Conservation (phyloP, 179 eudicot genomes). For the Camellia oleifera region DNA sequence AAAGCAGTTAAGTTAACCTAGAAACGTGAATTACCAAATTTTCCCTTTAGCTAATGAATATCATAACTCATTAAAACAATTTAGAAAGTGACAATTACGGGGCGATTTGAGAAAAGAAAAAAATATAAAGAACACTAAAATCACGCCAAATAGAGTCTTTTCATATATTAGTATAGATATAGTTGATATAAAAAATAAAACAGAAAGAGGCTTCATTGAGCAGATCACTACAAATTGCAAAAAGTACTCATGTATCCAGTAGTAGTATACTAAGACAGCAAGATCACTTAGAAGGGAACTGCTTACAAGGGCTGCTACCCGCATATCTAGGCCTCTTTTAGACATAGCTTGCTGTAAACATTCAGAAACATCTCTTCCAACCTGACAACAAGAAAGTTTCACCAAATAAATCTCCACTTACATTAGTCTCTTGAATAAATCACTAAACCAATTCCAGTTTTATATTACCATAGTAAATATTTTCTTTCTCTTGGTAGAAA, state of each 20-base stretch:
- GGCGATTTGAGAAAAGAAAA: too few species aligned
- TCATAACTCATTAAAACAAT: too few species aligned
- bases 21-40: too few species aligned
- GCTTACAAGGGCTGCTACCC: conserved; percentile 70
- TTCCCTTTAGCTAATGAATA: too few species aligned
- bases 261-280: neutral
- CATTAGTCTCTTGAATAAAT: neutral
- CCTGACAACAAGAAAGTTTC: conserved; percentile 37
- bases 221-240: neutral
- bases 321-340: conserved; percentile 63
- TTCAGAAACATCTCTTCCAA: conserved; percentile 67
- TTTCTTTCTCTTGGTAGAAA: neutral
- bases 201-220: neutral
- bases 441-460: neutral
- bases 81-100: too few species aligned
- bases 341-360: conserved; percentile 59
- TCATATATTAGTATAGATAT: too few species aligned
- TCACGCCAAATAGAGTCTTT: too few species aligned
- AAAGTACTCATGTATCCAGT: neutral
- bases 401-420: neutral
- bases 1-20: too few species aligned
- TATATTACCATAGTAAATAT: neutral
- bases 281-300: conserved; percentile 8
- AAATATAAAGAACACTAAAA: too few species aligned
- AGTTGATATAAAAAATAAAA: neutral